Conservation (phyloP, 164 flowering plant species). For the Vitis vinifera region ASM3070453v1 NC_081819.1:14004501-14005000, state of each 20-base stretch:
- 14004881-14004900: constrained; percentile 21
- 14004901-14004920: background rate
- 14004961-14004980: constrained; percentile 77
- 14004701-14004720: constrained; percentile 6
- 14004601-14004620: constrained; percentile 43
- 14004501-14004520: constrained; percentile 65
- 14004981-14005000: constrained; percentile 75
- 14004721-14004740: constrained; percentile 2
- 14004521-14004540: constrained; percentile 66
- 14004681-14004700: constrained; percentile 21
- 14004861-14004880: constrained; percentile 12
- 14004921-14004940: background rate
- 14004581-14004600: constrained; percentile 63
- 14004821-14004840: constrained; percentile 49
- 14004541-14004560: constrained; percentile 57
- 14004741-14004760: constrained; percentile 3
- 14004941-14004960: constrained; percentile 41
- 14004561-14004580: constrained; percentile 62
- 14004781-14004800: constrained; percentile 37
- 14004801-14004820: constrained; percentile 38
- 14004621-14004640: constrained; percentile 45
- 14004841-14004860: constrained; percentile 35
- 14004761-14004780: constrained; percentile 25
- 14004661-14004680: constrained; percentile 22
- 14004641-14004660: constrained; percentile 36